Conservation (phyloP, 148 eudicot genomes). For the Oxyria digyna region DNA sequence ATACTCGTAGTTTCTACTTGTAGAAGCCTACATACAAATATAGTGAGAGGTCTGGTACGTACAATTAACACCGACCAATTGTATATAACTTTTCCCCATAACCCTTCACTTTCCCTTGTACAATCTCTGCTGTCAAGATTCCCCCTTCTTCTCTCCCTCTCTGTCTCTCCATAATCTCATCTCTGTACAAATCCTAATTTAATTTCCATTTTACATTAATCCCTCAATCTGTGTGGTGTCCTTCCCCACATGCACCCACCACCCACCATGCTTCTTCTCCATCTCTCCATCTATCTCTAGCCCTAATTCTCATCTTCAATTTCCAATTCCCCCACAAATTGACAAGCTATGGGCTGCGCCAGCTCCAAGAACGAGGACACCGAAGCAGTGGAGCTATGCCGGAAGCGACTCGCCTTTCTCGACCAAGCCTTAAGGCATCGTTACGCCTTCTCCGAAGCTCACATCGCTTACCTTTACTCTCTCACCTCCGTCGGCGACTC, state of each 20-base stretch:
- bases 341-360: conserved; percentile 90
- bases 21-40: too few species aligned
- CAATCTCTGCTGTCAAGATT: conserved; percentile 33
- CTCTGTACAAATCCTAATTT: not conserved
- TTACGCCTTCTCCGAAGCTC: conserved; percentile 53
- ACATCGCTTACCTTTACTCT: conserved; percentile 51
- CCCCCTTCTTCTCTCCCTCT: conserved; percentile 4
- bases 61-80: not conserved
- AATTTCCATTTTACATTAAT: too few species aligned
- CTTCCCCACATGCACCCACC: conserved; percentile 5
- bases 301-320: not conserved
- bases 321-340: not conserved
- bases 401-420: conserved; percentile 38
- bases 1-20: too few species aligned
- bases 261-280: not conserved
- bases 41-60: not conserved
- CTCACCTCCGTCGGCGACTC: conserved; percentile 44
- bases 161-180: not conserved
- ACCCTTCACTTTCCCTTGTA: conserved; percentile 16
- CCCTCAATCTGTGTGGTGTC: not conserved
- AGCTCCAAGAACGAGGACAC: conserved; percentile 70
- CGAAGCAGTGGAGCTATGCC: conserved; percentile 72
- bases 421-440: conserved; percentile 52
- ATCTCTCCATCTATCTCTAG: not conserved
- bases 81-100: not conserved